Percentiles rank a stretch among this genome's conserved stretches.
These are phyloP conservation scores for Xylaria cubensis DNA, from an alignment of 495 filamentous ascomycete genomes.

Conservation along the genomic window DNA sequence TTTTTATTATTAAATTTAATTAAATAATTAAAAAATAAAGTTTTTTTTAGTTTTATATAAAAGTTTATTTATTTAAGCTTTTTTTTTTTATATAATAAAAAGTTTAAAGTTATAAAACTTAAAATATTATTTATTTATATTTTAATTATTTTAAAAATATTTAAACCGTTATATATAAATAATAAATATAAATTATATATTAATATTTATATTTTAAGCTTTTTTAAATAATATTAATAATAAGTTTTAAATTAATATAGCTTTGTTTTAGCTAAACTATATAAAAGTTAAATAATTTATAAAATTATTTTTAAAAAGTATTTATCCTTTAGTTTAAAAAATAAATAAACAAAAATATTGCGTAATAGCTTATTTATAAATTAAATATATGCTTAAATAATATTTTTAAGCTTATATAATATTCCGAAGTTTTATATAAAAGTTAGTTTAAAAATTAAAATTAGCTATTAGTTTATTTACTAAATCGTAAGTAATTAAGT, in stretches of 20 bases:
- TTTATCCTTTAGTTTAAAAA: neutral
- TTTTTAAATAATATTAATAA: neutral
- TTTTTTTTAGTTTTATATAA: neutral
- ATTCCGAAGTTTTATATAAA: too few species aligned
- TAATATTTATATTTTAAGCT: neutral
- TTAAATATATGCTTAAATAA: neutral
- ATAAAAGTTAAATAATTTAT: slow-evolving; percentile 11
- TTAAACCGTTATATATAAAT: neutral
- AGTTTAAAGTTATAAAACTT: too few species aligned
- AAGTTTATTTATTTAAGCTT: neutral
- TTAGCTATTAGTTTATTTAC: slow-evolving; percentile 2
- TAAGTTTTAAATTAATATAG: neutral
- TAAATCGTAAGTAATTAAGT: slow-evolving; percentile 6
- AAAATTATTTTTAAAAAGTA: slow-evolving; percentile 3
- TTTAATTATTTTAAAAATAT: neutral
- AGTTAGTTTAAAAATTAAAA: neutral
- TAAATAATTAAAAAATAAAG: neutral
- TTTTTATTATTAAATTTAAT: slow-evolving; percentile 1
- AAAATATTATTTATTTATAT: neutral
- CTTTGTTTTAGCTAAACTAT: neutral
- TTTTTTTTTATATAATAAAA: too few species aligned
- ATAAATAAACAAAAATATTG: too few species aligned
- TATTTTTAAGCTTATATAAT: slow-evolving; percentile 8
- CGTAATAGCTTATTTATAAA: neutral
- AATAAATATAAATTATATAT: neutral